Evolutionary conservation across 1,284 basidiomycete species (phyloP).

Genomic region (Heterobasidion occidentale): DNA sequence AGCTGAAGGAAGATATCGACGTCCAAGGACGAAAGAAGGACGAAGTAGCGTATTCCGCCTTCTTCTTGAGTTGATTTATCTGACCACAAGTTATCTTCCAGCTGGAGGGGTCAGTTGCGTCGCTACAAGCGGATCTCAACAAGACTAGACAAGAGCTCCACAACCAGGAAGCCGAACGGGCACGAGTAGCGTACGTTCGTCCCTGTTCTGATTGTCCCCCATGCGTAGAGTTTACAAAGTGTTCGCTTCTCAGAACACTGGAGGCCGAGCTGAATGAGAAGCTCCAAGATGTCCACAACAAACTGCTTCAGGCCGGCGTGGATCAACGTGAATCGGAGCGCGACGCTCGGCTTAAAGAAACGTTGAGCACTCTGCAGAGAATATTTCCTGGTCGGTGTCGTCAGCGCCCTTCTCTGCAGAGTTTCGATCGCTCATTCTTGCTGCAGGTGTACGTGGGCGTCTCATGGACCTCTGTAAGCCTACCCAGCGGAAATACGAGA

Average conservation of each 20-base stretch:
- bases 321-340: slow-evolving; percentile 83
- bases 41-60: slow-evolving; percentile 34
- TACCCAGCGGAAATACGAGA: slow-evolving; percentile 87
- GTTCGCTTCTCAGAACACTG: slow-evolving; percentile 52
- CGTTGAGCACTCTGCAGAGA: slow-evolving; percentile 73
- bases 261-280: slow-evolving; percentile 91
- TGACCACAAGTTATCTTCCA: slow-evolving; percentile 17
- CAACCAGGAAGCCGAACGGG: slow-evolving; percentile 68
- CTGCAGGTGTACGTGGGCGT: slow-evolving; percentile 77
- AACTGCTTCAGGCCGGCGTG: slow-evolving; percentile 83
- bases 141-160: slow-evolving; percentile 65
- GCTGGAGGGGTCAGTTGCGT: slow-evolving; percentile 53
- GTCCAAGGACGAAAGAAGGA: slow-evolving; percentile 48
- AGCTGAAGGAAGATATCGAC: slow-evolving; percentile 55
- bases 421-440: neutral
- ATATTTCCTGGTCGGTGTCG: slow-evolving; percentile 69
- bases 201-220: neutral
- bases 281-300: slow-evolving; percentile 74
- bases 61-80: neutral
- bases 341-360: slow-evolving; percentile 82
- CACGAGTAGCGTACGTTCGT: slow-evolving; percentile 55
- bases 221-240: too few species aligned
- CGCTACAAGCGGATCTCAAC: slow-evolving; percentile 46
- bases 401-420: neutral
- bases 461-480: slow-evolving; percentile 93